Evolutionary conservation across 2,329 filamentous ascomycete species (phyloP), one percentile per base, ranked within the genome.

Genomic region (Fusarium pilosicola): DNA sequence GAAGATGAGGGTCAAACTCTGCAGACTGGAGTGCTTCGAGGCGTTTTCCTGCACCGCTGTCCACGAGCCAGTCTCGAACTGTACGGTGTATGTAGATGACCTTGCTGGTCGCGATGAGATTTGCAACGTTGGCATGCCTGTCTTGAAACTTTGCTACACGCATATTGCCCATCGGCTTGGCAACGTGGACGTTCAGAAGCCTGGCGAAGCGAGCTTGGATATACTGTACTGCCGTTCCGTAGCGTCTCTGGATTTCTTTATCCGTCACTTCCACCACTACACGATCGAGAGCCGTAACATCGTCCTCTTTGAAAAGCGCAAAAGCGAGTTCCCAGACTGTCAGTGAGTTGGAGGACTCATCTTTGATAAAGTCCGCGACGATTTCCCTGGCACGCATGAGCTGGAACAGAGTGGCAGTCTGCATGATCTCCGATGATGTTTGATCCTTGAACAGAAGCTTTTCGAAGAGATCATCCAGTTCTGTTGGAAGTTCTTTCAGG

Each of bases 11-110:
- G 22, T 66, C 51, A 17, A 67, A 66, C 4, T n/a, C 32, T 22
- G 26, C 5, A 6, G 32, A 32, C 15, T 59, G 64, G 6, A 59
- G 24, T 7, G 32, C n/a, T 28, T 45, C 20, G 7, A 67, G 64
- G 6, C 62, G 61, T 8, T 30, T 55, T 34, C 46, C 46, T n/a
- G 36, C 58, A 5, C 58, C 48, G 4, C 48, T 48, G 3, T 67
- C 49, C n/a, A 67, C 49, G 3, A 67, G 30, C 64, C 64, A 67
- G 51, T 67, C 64, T 30, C 62, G 51, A 20, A 67, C 38, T 17
- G 64, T 67, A 12, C 64, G 64, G 24, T 67, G 64, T 34, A 66
- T 58, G 6, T 66, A 66, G 12, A 51, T 56, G 7, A 65, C 44
- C 9, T 66, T 65, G 24, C 61, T 65, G 7, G 64, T 66, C 7